Evolutionary conservation across 2,329 filamentous ascomycete species (phyloP).

Genomic region (Xylaria sp.): DNA sequence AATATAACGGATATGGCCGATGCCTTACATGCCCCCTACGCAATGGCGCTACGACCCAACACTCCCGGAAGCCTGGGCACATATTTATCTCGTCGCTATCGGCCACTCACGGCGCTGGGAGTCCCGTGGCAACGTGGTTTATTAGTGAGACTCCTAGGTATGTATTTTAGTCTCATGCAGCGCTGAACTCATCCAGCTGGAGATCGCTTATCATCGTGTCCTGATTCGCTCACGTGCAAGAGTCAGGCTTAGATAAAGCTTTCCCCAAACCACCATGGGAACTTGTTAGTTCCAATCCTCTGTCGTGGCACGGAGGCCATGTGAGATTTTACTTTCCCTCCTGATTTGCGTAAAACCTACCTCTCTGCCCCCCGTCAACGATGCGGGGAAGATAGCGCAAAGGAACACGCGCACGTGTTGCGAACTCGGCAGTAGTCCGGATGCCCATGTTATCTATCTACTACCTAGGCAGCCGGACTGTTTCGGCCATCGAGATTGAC

Average conservation of each 20-base stretch:
- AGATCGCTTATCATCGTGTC: constrained; percentile 19
- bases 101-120: background rate
- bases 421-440: no score
- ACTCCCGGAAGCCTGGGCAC: background rate
- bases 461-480: background rate
- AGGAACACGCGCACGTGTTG: background rate
- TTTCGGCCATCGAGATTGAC: constrained; percentile 10
- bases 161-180: background rate
- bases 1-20: background rate
- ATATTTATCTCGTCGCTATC: background rate
- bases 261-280: no score
- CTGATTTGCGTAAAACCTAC: no score
- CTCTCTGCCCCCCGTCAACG: background rate
- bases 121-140: no score
- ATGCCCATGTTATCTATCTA: background rate
- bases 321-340: background rate
- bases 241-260: no score
- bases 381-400: constrained; percentile 6
- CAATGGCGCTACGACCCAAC: background rate
- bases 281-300: no score
- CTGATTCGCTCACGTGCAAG: constrained; percentile 26
- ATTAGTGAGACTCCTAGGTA: no score
- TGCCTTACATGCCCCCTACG: background rate
- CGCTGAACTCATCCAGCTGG: constrained; percentile 5
- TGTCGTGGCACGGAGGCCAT: no score